Evolutionary conservation across 106 monocot genomes (phyloP).

Genomic region (Allium cepa): DNA sequence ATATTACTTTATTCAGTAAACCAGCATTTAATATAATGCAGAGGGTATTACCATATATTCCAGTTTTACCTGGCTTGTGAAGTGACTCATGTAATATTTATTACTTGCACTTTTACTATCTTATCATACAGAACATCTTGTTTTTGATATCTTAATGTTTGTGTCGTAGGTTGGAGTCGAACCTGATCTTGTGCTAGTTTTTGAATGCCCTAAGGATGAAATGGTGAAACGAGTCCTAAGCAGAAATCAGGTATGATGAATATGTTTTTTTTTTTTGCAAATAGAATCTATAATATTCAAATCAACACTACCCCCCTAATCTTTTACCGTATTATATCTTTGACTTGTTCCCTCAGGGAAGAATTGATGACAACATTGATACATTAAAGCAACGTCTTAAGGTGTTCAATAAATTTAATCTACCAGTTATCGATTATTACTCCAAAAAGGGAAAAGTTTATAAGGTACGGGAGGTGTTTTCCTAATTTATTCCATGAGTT

Average conservation of each 20-base stretch:
- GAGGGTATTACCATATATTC: too few relatives aligned
- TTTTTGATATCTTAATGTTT: too few relatives aligned
- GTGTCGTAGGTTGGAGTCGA: conserved; percentile 63
- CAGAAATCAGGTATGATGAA: conserved; percentile 65
- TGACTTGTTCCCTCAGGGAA: conserved; percentile 37
- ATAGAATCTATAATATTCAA: not conserved
- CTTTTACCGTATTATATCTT: not conserved
- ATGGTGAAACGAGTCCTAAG: conserved; percentile 89
- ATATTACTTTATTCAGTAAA: too few relatives aligned
- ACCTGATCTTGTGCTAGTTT: conserved; percentile 85
- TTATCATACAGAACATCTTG: too few relatives aligned
- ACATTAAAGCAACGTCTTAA: conserved; percentile 83
- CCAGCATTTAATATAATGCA: too few relatives aligned
- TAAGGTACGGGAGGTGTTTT: conserved; percentile 39
- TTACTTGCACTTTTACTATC: too few relatives aligned
- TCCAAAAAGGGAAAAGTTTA: conserved; percentile 67
- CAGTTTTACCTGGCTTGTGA: too few relatives aligned
- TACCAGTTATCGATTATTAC: conserved; percentile 85
- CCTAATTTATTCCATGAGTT: too few relatives aligned
- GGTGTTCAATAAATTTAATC: conserved; percentile 60
- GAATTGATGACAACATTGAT: conserved; percentile 93
- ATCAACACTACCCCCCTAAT: not conserved
- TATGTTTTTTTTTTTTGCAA: not conserved
- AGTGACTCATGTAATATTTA: too few relatives aligned
- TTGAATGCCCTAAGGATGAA: conserved; percentile 83